These are phyloP conservation scores for Vanilla planifolia DNA, from an alignment of 106 monocot species.

Conservation along the genomic window DNA sequence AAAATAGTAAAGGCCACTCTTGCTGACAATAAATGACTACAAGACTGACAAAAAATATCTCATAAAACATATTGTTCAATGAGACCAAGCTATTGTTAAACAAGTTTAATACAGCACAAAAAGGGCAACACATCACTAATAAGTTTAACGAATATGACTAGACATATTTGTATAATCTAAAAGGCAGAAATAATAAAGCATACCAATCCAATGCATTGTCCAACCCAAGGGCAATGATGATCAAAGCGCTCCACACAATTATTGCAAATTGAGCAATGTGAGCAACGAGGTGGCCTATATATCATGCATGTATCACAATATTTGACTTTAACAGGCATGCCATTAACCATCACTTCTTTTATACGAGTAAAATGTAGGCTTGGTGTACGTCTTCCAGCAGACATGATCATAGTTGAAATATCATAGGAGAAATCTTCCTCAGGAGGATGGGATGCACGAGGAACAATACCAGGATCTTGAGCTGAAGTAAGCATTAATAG, in stretches of 20 bases:
- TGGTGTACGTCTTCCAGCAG: slow-evolving; percentile 47
- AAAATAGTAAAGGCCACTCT: too few species aligned
- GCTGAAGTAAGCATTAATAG: slow-evolving; percentile 71
- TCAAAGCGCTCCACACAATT: slow-evolving; percentile 95
- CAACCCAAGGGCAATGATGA: slow-evolving; percentile 99
- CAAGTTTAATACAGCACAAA: too few species aligned
- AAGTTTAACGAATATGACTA: background rate
- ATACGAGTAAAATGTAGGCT: slow-evolving; percentile 58
- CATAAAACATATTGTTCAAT: too few species aligned
- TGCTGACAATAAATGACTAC: too few species aligned
- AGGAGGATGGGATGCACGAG: slow-evolving; percentile 78
- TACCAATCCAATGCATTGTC: slow-evolving; percentile 96
- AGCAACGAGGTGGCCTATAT: slow-evolving; percentile 89
- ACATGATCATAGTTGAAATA: slow-evolving; percentile 10
- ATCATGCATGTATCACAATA: slow-evolving; percentile 96
- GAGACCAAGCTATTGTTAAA: too few species aligned
- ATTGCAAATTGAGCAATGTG: slow-evolving; percentile 95
- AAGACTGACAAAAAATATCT: too few species aligned
- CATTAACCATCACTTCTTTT: slow-evolving; percentile 75
- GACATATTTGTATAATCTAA: background rate
- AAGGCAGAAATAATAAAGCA: background rate
- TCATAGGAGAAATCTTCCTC: slow-evolving; percentile 81
- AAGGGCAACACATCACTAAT: too few species aligned
- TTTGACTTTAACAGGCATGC: slow-evolving; percentile 67
- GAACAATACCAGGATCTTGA: slow-evolving; percentile 80